Conservation (phyloP, 2,329 filamentous ascomycete species). For the Aspergillus fischeri region DNA sequence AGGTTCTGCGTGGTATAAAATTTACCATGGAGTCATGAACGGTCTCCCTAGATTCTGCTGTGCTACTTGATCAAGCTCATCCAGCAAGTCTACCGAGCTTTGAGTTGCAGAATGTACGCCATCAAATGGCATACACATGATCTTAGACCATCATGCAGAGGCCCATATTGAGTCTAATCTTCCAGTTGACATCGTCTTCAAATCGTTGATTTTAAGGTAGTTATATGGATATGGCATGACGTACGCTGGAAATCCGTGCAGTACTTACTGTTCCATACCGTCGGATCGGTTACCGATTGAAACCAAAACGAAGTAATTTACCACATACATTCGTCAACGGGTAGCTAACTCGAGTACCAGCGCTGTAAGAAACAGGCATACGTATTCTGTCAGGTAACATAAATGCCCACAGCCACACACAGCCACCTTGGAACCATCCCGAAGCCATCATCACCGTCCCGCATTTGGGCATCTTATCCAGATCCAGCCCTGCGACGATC, state of each 20-base stretch:
- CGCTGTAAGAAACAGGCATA: not conserved
- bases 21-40: too few relatives aligned
- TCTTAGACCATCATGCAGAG: not conserved
- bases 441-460: conserved; percentile 7
- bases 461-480: conserved; percentile 10
- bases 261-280: not conserved
- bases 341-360: too few relatives aligned
- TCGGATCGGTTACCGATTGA: not conserved
- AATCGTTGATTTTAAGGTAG: not conserved
- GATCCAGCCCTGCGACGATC: not conserved
- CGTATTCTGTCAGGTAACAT: not conserved
- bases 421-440: conserved; percentile 11
- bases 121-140: too few relatives aligned
- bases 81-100: too few relatives aligned
- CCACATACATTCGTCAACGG: not conserved
- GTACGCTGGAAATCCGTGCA: not conserved
- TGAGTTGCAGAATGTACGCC: too few relatives aligned
- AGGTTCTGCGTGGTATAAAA: too few relatives aligned
- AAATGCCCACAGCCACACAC: conserved; percentile 9
- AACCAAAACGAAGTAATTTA: not conserved
- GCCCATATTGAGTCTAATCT: not conserved
- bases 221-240: not conserved
- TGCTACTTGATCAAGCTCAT: too few relatives aligned
- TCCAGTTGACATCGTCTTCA: not conserved
- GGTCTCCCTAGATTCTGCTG: too few relatives aligned